Conservation (phyloP, 139 green algal genomes). For the Chlorella sp. region DNA sequence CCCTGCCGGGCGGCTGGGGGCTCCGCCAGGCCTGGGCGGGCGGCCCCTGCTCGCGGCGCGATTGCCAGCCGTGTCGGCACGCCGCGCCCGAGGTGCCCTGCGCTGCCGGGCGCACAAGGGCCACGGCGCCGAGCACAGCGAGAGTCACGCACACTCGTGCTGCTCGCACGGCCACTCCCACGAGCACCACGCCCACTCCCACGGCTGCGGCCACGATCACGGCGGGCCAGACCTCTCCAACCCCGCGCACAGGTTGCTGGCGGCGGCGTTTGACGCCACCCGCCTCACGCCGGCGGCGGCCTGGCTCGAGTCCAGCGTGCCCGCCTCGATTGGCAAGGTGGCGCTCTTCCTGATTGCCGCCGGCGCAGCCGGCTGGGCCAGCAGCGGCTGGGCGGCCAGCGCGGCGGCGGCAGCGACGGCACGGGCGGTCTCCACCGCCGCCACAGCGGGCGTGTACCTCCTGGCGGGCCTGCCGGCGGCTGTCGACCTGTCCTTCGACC, state of each 20-base stretch:
- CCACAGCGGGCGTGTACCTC: slow-evolving; percentile 39
- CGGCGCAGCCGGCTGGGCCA: neutral
- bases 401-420: slow-evolving; percentile 12
- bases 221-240: slow-evolving; percentile 24
- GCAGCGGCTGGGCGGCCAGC: neutral
- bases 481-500: slow-evolving; percentile 48
- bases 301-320: slow-evolving; percentile 52
- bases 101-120: slow-evolving; percentile 3
- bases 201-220: slow-evolving; percentile 14
- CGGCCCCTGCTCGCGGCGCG: neutral
- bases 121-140: neutral
- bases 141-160: slow-evolving; percentile 12
- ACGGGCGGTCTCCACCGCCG: neutral
- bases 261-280: slow-evolving; percentile 16
- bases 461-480: slow-evolving; percentile 53
- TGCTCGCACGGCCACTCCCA: slow-evolving; percentile 21
- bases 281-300: slow-evolving; percentile 51
- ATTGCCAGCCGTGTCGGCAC: neutral
- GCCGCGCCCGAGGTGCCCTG: neutral
- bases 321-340: slow-evolving; percentile 36
- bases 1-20: neutral
- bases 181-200: slow-evolving; percentile 20
- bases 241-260: slow-evolving; percentile 47
- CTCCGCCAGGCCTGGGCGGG: neutral
- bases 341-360: slow-evolving; percentile 23